phyloP scores from a whole-genome alignment of 1,284 basidiomycete species.

The Tremellales sp. region DNA sequence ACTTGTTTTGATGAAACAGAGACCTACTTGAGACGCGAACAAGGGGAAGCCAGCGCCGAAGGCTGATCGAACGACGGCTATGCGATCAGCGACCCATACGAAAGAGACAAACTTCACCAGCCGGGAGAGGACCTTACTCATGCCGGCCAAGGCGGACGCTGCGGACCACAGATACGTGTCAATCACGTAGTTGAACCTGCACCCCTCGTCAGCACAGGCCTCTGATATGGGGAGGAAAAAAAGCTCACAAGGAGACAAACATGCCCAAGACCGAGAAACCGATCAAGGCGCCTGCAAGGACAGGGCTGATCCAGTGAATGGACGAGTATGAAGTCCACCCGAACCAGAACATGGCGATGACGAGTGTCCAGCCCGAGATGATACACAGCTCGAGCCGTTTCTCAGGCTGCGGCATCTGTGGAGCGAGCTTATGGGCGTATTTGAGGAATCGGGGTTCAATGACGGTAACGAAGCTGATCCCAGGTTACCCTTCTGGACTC shows the following conservation, averaged over 20 bases:
- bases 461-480: conserved; percentile 22
- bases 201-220: background rate
- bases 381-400: conserved; percentile 39
- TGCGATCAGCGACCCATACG: conserved; percentile 1
- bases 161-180: conserved; percentile 54
- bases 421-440: conserved; percentile 25
- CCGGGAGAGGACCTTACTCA: conserved; percentile 31
- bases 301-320: conserved; percentile 50
- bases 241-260: conserved; percentile 50
- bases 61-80: conserved; percentile 49
- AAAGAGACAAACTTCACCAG: too few relatives aligned
- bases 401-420: conserved; percentile 28
- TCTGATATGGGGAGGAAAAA: background rate
- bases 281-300: conserved; percentile 51
- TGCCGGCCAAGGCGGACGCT: conserved; percentile 52
- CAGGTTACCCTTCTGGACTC: background rate
- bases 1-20: conserved; percentile 3
- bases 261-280: conserved; percentile 54
- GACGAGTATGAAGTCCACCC: conserved; percentile 50
- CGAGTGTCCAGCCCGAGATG: conserved; percentile 48
- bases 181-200: conserved; percentile 51
- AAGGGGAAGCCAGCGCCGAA: conserved; percentile 48
- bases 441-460: conserved; percentile 34
- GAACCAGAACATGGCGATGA: conserved; percentile 49
- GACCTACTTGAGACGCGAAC: background rate